Conservation (phyloP, 208 protist genomes). For the Acanthamoeba triangularis region DNA sequence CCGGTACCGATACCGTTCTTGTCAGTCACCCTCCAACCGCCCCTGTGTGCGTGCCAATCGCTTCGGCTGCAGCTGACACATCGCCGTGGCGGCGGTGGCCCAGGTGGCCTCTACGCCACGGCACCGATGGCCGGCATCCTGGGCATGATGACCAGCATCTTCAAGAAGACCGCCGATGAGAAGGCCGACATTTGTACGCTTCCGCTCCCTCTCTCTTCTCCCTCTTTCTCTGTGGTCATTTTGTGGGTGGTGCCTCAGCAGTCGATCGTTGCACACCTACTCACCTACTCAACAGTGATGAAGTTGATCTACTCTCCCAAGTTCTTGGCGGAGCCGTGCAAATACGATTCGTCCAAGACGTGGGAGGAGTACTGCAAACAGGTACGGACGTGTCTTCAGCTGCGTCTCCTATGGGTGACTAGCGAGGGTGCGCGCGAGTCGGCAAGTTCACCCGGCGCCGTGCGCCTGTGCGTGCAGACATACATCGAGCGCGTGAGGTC, state of each 20-base stretch:
- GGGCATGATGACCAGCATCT: neutral
- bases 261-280: no score
- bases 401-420: no score
- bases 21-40: neutral
- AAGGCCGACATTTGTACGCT: slow-evolving; percentile 1
- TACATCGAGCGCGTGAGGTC: neutral
- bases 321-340: neutral
- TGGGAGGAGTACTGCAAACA: slow-evolving; percentile 11
- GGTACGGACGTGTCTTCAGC: neutral
- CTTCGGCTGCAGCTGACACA: neutral
- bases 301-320: neutral
- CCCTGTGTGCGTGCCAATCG: neutral
- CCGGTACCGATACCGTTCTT: neutral
- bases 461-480: neutral
- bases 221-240: no score
- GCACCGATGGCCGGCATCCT: slow-evolving; percentile 26
- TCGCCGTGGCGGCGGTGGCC: neutral
- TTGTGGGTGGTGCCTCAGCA: no score
- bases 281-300: neutral
- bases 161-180: slow-evolving; percentile 19
- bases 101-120: slow-evolving; percentile 21
- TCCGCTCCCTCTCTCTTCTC: no score
- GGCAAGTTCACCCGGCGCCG: neutral
- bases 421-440: no score
- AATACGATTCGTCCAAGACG: neutral